A percentile compares a stretch with the other conserved stretches of the same genome.
phyloP scores from a whole-genome alignment of 768 basidiomycete species.

The Podaxis pistillaris region DNA sequence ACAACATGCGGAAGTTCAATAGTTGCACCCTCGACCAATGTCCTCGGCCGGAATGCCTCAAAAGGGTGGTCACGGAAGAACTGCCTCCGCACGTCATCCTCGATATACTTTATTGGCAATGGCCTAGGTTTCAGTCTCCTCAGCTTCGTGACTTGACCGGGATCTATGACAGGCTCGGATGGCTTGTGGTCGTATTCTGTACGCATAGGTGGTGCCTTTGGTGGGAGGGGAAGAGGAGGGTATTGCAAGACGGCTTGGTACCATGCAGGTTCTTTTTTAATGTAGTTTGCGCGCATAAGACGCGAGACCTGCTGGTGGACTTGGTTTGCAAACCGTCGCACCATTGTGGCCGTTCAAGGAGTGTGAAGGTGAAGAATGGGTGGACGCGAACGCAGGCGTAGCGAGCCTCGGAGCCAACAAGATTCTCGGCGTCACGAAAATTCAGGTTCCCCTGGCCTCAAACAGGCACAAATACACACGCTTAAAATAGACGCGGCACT shows the following conservation, averaged over 20 bases:
- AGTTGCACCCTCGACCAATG: slow-evolving; percentile 67
- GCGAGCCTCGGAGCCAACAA: neutral
- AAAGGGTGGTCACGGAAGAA: slow-evolving; percentile 98
- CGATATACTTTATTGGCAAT: slow-evolving; percentile 67
- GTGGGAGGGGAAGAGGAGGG: slow-evolving; percentile 85
- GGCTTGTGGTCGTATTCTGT: slow-evolving; percentile 50
- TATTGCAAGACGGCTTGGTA: slow-evolving; percentile 80
- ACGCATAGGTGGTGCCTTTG: slow-evolving; percentile 64
- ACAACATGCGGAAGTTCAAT: slow-evolving; percentile 58
- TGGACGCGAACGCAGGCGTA: neutral
- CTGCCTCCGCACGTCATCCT: slow-evolving; percentile 83
- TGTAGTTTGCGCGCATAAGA: slow-evolving; percentile 63
- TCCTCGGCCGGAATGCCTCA: slow-evolving; percentile 82
- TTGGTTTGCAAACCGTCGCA: slow-evolving; percentile 78
- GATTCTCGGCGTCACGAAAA: slow-evolving; percentile 19
- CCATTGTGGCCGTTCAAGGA: slow-evolving; percentile 42
- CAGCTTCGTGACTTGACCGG: slow-evolving; percentile 20
- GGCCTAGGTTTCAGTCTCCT: slow-evolving; percentile 29
- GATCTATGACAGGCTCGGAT: slow-evolving; percentile 8
- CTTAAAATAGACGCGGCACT: neutral
- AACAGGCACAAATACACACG: slow-evolving; percentile 21
- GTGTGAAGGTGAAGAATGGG: neutral
- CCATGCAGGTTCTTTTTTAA: slow-evolving; percentile 75
- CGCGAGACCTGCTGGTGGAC: slow-evolving; percentile 88
- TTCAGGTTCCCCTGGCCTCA: slow-evolving; percentile 17